Percentiles rank a stretch among this genome's conserved stretches.
These are phyloP conservation scores for Aureobasidium sp. DNA, from an alignment of 2,329 filamentous ascomycete genomes.

Conservation along the genomic window DNA sequence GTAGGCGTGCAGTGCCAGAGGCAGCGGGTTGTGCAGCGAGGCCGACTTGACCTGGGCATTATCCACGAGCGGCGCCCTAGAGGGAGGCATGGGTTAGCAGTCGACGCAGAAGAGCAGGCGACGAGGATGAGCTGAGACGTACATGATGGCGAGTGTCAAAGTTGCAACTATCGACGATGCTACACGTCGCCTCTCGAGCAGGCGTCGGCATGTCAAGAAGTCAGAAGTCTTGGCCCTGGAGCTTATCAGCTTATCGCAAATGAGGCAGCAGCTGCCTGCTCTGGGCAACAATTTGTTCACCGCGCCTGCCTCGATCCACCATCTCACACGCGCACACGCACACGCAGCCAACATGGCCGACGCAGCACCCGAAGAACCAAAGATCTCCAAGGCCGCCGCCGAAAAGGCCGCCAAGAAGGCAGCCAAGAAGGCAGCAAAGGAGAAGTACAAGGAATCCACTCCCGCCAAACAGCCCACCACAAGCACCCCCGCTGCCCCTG, in stretches of 20 bases:
- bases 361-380: conserved; percentile 25
- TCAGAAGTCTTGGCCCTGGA: background rate
- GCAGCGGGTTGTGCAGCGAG: conserved; percentile 79
- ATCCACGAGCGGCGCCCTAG: conserved; percentile 72
- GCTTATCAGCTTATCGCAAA: conserved; percentile 10
- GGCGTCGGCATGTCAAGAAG: conserved; percentile 4
- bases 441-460: conserved; percentile 33
- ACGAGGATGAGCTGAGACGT: background rate
- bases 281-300: conserved; percentile 6
- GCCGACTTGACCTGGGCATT: conserved; percentile 83
- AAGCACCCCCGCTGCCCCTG: conserved; percentile 15
- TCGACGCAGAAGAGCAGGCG: background rate
- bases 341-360: conserved; percentile 31
- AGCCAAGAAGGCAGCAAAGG: conserved; percentile 38
- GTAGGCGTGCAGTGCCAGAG: conserved; percentile 75
- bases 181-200: conserved; percentile 11
- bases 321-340: background rate
- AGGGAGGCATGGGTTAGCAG: background rate
- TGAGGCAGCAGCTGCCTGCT: background rate
- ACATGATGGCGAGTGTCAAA: conserved; percentile 17
- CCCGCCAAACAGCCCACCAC: conserved; percentile 21
- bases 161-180: background rate
- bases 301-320: background rate
- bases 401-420: conserved; percentile 46
- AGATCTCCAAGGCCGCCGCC: conserved; percentile 41